Evolutionary conservation across 139 green algal species (phyloP).

Genomic region (Chlamydomonas sp.): DNA sequence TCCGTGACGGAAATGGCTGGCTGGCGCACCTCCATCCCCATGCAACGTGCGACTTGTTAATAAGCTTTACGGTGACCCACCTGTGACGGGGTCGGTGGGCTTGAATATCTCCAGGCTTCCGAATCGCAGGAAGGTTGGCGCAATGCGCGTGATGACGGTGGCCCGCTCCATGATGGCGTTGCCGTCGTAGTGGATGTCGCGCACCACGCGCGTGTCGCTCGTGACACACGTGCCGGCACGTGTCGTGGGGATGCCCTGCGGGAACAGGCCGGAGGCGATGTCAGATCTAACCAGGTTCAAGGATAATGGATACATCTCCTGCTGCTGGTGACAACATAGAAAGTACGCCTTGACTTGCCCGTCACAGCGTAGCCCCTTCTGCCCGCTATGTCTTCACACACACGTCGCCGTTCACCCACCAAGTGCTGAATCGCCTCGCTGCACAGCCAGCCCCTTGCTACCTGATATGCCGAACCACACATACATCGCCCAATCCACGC

Average conservation of each 20-base stretch:
- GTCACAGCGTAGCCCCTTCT: no score
- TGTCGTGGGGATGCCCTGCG: constrained; percentile 69
- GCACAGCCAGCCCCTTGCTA: no score
- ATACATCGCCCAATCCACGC: background rate
- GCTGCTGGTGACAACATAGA: no score
- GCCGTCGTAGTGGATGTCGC: constrained; percentile 58
- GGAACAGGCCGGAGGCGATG: background rate
- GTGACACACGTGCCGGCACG: constrained; percentile 58
- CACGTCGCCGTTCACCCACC: no score
- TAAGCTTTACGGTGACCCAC: background rate
- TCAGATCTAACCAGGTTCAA: no score
- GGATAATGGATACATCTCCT: no score
- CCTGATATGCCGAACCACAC: background rate
- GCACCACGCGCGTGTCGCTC: constrained; percentile 41
- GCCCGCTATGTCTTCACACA: no score
- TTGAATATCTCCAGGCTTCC: constrained; percentile 75
- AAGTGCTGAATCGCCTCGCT: no score
- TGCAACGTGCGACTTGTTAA: no score
- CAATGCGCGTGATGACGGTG: constrained; percentile 65
- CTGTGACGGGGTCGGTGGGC: constrained; percentile 42
- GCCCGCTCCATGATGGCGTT: constrained; percentile 52
- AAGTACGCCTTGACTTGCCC: no score
- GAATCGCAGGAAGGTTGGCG: constrained; percentile 71
- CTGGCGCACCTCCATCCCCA: no score
- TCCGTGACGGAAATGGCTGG: no score